Percentiles rank a stretch among this genome's conserved stretches.
These are phyloP conservation scores for Flagelloscypha sp. DNA, from an alignment of 768 basidiomycete species.

Conservation along the genomic window DNA sequence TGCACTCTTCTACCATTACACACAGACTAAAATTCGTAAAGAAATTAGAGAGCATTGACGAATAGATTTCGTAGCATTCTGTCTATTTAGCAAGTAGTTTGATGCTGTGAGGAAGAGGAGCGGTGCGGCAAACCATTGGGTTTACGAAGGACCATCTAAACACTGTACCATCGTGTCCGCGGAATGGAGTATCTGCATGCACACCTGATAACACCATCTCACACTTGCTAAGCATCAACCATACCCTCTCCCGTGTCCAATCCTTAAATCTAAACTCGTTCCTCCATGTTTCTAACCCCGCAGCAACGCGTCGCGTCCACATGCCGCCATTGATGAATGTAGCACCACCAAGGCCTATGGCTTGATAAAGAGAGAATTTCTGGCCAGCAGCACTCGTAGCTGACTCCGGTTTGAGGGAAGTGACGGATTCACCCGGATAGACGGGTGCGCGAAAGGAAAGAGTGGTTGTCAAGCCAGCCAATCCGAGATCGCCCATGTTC, in stretches of 20 bases:
- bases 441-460: conserved; percentile 22
- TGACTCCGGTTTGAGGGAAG: conserved; percentile 12
- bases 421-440: conserved; percentile 11
- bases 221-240: conserved; percentile 18
- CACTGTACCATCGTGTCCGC: conserved; percentile 9
- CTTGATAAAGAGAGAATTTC: conserved; percentile 13
- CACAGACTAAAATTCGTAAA: too few species aligned
- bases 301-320: conserved; percentile 20
- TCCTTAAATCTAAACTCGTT: too few species aligned
- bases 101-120: too few species aligned
- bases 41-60: too few species aligned
- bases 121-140: too few species aligned
- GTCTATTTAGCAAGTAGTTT: too few species aligned
- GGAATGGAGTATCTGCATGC: conserved; percentile 1
- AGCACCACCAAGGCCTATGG: conserved; percentile 22
- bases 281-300: conserved; percentile 22
- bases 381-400: conserved; percentile 7
- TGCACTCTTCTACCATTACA: too few species aligned
- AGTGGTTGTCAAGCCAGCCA: conserved; percentile 22
- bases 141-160: too few species aligned
- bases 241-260: conserved; percentile 21
- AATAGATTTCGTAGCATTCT: too few species aligned
- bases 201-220: conserved; percentile 12
- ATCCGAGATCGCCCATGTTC: conserved; percentile 25
- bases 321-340: conserved; percentile 21